Evolutionary conservation across 805 yeast species (phyloP), one percentile per base, ranked within the genome.

Genomic region (Candida easanensis): DNA sequence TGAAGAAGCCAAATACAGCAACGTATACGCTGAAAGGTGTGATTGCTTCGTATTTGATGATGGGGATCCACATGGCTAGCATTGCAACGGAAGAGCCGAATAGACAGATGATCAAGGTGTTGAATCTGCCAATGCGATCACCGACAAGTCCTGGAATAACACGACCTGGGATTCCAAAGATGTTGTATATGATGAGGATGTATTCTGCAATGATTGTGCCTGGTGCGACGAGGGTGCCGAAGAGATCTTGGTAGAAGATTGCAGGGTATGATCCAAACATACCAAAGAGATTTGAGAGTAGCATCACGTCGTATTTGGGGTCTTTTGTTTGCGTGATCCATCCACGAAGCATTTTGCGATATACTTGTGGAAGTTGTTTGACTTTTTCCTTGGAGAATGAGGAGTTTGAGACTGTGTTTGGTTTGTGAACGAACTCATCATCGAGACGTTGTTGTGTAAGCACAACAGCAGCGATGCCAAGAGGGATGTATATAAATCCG

Each of bases 221-320:
- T 5, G 59, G 59, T 13, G 31, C 33, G 11, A 53, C 44, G 10
- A 46, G 17, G 1, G 44, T 45, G 14, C 53, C 59, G 40, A 51
- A 55, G 33, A 49, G 52, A 40, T 55, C 59, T 18, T 53, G 33
- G 38, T 53, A 55, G 31, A 55, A 55, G 13, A 55, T 55, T 2
- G 57, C 53, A 9, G 59, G 53, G 41, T 52, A 55, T 15, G 57
- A 38, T 3, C 52, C 57, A 41, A 55, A 46, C 52, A 53, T 52
- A 4, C 57, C 56, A 3, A 53, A 16, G 3, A 53, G 36, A 20
- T 55, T 55, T 7, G 45, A 40, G 3, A 50, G 4, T 13, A 53
- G 27, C 33, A 55, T 35, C 1, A 15, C 14, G 11, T 38, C 35
- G 25, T 46, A 52, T 19, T 41, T 40, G 10, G 36, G 11, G 17